A percentile compares a stretch with the other conserved stretches of the same genome.
Conservation (phyloP, 371 early-diverging fungal species). For the Mortierella sp. region DNA sequence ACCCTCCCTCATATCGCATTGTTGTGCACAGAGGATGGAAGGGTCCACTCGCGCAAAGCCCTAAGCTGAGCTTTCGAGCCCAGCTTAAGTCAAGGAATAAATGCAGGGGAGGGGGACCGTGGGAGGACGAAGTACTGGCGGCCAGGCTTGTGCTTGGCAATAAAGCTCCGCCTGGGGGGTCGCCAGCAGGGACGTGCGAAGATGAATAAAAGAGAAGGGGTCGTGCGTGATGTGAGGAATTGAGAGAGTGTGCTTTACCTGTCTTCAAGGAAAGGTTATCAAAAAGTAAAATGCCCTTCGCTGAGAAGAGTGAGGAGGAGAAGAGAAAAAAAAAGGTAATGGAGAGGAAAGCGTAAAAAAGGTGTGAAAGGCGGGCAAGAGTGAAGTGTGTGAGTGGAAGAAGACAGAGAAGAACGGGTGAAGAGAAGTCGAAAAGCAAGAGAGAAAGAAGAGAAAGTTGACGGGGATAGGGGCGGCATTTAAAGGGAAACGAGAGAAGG, state of each 20-base stretch:
- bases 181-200: background rate
- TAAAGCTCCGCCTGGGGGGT: background rate
- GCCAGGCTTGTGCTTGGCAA: background rate
- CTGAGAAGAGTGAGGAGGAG: conserved; percentile 7
- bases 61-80: background rate
- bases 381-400: background rate
- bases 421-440: background rate
- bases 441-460: background rate
- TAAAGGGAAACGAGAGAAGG: background rate
- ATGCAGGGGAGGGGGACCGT: background rate
- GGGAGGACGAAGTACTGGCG: background rate
- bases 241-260: background rate
- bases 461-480: background rate
- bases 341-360: background rate
- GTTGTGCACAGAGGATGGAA: background rate
- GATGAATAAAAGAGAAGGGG: background rate
- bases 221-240: background rate
- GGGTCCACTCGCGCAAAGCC: background rate
- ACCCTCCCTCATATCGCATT: background rate
- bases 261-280: conserved; percentile 12
- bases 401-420: background rate
- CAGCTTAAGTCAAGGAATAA: background rate
- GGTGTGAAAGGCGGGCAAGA: background rate
- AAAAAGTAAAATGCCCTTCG: background rate
- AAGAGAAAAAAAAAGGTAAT: background rate